Percentiles rank a stretch among this genome's conserved stretches.
phyloP scores from a whole-genome alignment of 352 stramenopile genomes.

The Pythium apleroticum region DNA sequence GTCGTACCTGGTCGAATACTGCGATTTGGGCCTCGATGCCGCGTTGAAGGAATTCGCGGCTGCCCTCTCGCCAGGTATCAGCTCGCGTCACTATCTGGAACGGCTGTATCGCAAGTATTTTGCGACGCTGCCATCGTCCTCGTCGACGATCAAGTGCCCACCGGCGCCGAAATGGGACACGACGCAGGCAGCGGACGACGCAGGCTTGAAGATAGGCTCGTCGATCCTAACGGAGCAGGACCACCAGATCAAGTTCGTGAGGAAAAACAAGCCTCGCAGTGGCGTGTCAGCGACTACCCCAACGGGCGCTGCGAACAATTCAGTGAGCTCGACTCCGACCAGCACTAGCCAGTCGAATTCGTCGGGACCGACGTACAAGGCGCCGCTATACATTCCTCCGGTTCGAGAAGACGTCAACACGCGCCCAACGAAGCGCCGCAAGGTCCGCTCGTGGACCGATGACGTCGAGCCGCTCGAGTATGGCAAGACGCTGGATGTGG shows the following conservation, averaged over 20 bases:
- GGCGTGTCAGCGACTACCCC: slow-evolving; percentile 20
- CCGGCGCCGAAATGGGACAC: slow-evolving; percentile 65
- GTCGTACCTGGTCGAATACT: slow-evolving; percentile 72
- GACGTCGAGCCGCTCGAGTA: slow-evolving; percentile 66
- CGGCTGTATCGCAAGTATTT: slow-evolving; percentile 82
- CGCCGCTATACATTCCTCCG: slow-evolving; percentile 69
- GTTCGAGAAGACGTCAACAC: slow-evolving; percentile 47
- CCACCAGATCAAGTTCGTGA: slow-evolving; percentile 56
- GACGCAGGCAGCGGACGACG: slow-evolving; percentile 38
- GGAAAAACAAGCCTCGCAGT: slow-evolving; percentile 30
- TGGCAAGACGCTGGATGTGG: slow-evolving; percentile 53
- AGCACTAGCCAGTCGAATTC: slow-evolving; percentile 12
- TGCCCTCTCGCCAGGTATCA: slow-evolving; percentile 60
- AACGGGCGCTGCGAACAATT: slow-evolving; percentile 10
- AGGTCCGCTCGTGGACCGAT: slow-evolving; percentile 87
- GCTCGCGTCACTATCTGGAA: slow-evolving; percentile 65
- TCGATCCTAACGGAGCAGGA: slow-evolving; percentile 75
- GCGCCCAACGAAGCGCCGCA: slow-evolving; percentile 71
- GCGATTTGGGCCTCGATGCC: slow-evolving; percentile 52
- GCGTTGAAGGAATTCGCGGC: slow-evolving; percentile 66
- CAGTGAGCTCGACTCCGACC: slow-evolving; percentile 28
- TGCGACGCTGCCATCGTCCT: slow-evolving; percentile 54
- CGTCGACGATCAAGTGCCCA: slow-evolving; percentile 46
- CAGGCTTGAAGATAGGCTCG: slow-evolving; percentile 44
- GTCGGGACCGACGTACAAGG: slow-evolving; percentile 54